Evolutionary conservation across 2,329 filamentous ascomycete species (phyloP), one percentile per base, ranked within the genome.

Genomic region (Fonsecaea multimorphosa): DNA sequence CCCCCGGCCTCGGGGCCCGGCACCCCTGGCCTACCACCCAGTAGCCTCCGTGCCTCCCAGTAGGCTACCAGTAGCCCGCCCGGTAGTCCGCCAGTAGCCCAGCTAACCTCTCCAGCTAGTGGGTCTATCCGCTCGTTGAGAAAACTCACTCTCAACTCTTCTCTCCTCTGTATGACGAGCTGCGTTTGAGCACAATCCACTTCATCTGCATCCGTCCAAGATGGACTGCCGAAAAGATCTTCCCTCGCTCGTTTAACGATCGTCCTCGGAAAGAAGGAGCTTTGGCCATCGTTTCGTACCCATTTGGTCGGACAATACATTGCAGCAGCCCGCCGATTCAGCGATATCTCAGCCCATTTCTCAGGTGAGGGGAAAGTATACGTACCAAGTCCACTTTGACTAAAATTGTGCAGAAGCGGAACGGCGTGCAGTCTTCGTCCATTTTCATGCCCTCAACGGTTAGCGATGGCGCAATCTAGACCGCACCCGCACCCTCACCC

Each of bases 331-430:
- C 44, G 27, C 44, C 19, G 19, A 49, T 49, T 27, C 11, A 22
- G 44, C 27, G 44, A 12, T 22, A 27, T 49, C 44, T 24, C 44
- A 22, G 27, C 3, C n/a, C 19, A 12, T 34, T 2, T 1, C 27
- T 60, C 58, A 60, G 58, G 46, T 52, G 58, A 60, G 58, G 58
- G 58, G 58, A 60, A 60, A 52, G 8, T 27, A 7, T 36, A 34
- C 58, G 46, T 38, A 27, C 27, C 22, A 19, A 52, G 31, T 36
- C 40, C 40, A 36, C 40, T 27, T 53, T 60, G 58, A 60, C 56
- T 58, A 60, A 53, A 60, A 60, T 29, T 53, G 46, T 60, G 58
- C 58, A 60, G 46, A 22, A 60, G 58, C 34, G 22, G 29, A 38
- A 32, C 11, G 8, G n/a, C 27, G 12, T n/a, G 58, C 31, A 16